These are phyloP conservation scores for Suillus fuscotomentosus DNA, from an alignment of 768 basidiomycete genomes.

Conservation along the genomic window DNA sequence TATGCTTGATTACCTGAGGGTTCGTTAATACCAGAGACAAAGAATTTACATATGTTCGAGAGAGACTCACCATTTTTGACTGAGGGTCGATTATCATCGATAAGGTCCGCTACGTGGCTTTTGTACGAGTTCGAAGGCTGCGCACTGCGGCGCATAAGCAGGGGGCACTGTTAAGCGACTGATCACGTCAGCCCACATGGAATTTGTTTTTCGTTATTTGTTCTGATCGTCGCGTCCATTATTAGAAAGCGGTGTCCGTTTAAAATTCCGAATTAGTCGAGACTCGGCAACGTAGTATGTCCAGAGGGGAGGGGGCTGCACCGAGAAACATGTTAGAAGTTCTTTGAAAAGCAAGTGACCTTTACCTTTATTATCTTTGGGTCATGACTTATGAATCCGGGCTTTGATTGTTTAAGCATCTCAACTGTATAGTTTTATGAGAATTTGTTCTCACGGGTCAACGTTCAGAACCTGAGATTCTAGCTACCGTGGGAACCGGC, in stretches of 20 bases:
- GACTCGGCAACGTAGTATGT: too few relatives aligned
- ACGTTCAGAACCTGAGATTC: background rate
- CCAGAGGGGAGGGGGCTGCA: too few relatives aligned
- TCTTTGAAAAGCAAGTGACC: background rate
- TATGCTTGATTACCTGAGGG: conserved; percentile 3
- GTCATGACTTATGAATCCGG: too few relatives aligned
- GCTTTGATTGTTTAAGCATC: background rate
- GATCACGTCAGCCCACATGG: conserved; percentile 18
- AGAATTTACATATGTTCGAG: background rate
- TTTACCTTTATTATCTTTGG: too few relatives aligned
- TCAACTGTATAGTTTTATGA: conserved; percentile 2
- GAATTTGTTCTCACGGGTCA: background rate
- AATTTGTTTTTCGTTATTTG: conserved; percentile 10
- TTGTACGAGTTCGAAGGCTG: conserved; percentile 7
- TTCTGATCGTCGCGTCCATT: conserved; percentile 13
- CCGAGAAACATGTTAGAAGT: background rate
- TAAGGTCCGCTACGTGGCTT: background rate
- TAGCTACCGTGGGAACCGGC: conserved; percentile 9
- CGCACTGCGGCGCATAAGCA: conserved; percentile 16
- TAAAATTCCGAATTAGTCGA: too few relatives aligned
- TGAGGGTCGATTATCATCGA: conserved; percentile 26
- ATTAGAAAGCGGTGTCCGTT: background rate
- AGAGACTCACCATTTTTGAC: conserved; percentile 26
- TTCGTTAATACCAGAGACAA: background rate
- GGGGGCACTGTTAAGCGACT: background rate